A percentile compares a stretch with the other conserved stretches of the same genome.
Evolutionary conservation across 345 rosid genomes (phyloP).

Genomic region (Euclidium syriacum): DNA sequence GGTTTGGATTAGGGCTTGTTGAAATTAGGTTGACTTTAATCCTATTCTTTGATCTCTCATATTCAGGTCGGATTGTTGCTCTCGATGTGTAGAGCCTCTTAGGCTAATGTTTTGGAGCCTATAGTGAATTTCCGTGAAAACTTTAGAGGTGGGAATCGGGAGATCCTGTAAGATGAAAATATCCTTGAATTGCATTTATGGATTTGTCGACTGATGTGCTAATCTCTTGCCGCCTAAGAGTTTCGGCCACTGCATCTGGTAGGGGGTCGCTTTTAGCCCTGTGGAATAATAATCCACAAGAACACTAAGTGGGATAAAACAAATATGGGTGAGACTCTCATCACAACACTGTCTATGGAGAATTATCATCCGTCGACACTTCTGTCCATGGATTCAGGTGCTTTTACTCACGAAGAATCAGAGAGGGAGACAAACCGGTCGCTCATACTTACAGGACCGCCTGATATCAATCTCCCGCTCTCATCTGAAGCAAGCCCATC

Average conservation of each 20-base stretch:
- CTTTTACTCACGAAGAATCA: conserved; percentile 51
- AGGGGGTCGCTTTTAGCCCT: neutral
- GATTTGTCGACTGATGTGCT: conserved; percentile 56
- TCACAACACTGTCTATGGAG: conserved; percentile 56
- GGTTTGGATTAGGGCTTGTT: neutral
- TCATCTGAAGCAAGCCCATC: conserved; percentile 59
- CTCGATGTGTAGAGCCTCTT: conserved; percentile 18
- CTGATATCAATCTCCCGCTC: conserved; percentile 68
- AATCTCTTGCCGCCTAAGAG: neutral
- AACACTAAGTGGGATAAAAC: neutral
- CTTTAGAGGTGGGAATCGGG: conserved; percentile 12
- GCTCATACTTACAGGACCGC: conserved; percentile 48
- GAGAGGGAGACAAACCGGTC: conserved; percentile 57
- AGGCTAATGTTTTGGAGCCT: conserved; percentile 23
- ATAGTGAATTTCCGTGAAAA: conserved; percentile 4
- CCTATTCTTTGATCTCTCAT: neutral
- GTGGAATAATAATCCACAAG: neutral
- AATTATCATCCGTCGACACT: conserved; percentile 73
- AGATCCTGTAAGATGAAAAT: conserved; percentile 48
- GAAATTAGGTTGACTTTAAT: conserved; percentile 5
- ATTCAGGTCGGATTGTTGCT: conserved; percentile 32
- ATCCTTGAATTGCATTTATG: conserved; percentile 46
- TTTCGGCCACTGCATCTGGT: conserved; percentile 12
- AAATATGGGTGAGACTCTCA: conserved; percentile 55
- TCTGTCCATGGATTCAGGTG: conserved; percentile 66